These are phyloP conservation scores for Neofusicoccum laricinum DNA, from an alignment of 2,329 filamentous ascomycete genomes.

Conservation along the genomic window DNA sequence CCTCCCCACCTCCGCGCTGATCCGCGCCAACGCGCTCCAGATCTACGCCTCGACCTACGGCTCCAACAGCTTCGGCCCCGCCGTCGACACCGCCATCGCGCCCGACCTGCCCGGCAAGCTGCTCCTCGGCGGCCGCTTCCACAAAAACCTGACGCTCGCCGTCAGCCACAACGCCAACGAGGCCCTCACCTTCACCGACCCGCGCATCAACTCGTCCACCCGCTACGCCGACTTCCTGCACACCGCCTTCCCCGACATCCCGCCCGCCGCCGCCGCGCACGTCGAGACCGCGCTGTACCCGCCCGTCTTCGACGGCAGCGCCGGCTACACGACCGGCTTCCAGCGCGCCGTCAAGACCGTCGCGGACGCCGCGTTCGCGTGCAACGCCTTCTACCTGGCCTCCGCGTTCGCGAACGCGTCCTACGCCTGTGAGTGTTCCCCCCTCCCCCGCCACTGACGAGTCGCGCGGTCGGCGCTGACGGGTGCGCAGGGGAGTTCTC, in stretches of 20 bases:
- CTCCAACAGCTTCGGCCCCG: constrained; percentile 30
- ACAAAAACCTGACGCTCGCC: constrained; percentile 34
- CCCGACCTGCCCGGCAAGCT: constrained; percentile 29
- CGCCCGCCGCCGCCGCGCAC: background rate
- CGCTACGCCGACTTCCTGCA: background rate
- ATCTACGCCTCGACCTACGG: constrained; percentile 32
- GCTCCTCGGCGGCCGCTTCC: constrained; percentile 35
- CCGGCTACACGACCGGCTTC: constrained; percentile 5
- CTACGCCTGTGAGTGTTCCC: no score
- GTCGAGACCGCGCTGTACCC: constrained; percentile 18
- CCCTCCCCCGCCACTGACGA: no score
- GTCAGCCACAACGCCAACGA: constrained; percentile 45
- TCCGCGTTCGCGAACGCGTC: no score
- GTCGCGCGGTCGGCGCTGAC: no score
- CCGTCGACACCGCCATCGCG: constrained; percentile 33
- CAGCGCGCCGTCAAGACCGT: background rate
- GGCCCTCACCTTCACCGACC: constrained; percentile 35
- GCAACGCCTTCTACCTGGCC: background rate
- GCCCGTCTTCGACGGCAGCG: constrained; percentile 16
- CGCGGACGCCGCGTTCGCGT: background rate
- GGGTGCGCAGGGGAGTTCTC: no score
- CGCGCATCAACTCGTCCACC: background rate
- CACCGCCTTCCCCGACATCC: background rate
- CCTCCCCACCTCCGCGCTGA: constrained; percentile 29
- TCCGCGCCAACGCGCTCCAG: constrained; percentile 32